Evolutionary conservation across 2,329 filamentous ascomycete species (phyloP).

Genomic region (Atkinsonella texensis): DNA sequence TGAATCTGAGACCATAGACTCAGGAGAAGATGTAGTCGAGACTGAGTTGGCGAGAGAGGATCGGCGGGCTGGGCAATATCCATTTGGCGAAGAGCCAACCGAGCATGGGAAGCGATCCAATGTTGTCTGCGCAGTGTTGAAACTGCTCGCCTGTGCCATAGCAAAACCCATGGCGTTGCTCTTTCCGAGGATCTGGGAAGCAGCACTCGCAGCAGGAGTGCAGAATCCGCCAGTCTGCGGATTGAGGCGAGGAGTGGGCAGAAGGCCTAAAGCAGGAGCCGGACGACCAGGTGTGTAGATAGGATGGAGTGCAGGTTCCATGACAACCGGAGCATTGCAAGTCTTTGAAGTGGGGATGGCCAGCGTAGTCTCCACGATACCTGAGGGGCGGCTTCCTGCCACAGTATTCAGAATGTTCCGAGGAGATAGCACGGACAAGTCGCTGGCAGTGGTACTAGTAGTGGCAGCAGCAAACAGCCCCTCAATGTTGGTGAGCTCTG

Average conservation of each 20-base stretch:
- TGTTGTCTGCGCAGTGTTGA: slow-evolving; percentile 30
- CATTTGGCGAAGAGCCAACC: slow-evolving; percentile 39
- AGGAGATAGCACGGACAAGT: slow-evolving; percentile 26
- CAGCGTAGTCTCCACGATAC: slow-evolving; percentile 26
- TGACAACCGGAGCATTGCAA: slow-evolving; percentile 28
- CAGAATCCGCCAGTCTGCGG: slow-evolving; percentile 42
- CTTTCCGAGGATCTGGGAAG: slow-evolving; percentile 35
- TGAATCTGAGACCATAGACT: slow-evolving; percentile 54
- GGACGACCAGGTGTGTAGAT: slow-evolving; percentile 33
- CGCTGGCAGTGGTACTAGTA: slow-evolving; percentile 17
- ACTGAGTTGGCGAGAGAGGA: slow-evolving; percentile 52
- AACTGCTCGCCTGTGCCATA: slow-evolving; percentile 41
- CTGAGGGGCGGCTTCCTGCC: slow-evolving; percentile 21
- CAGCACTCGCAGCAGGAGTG: slow-evolving; percentile 48
- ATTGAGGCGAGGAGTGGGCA: slow-evolving; percentile 48
- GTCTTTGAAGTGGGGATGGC: slow-evolving; percentile 29
- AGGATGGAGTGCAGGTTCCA: slow-evolving; percentile 35
- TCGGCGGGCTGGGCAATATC: slow-evolving; percentile 37
- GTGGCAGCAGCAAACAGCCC: slow-evolving; percentile 30
- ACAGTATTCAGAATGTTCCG: slow-evolving; percentile 33
- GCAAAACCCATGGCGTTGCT: slow-evolving; percentile 48
- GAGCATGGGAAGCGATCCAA: slow-evolving; percentile 40
- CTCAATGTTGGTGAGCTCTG: slow-evolving; percentile 46
- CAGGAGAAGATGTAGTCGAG: slow-evolving; percentile 52
- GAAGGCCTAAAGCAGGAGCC: slow-evolving; percentile 40